Evolutionary conservation across 352 stramenopile species (phyloP), one percentile per base, ranked within the genome.

Genomic region (Globisporangium cylindrosporum): DNA sequence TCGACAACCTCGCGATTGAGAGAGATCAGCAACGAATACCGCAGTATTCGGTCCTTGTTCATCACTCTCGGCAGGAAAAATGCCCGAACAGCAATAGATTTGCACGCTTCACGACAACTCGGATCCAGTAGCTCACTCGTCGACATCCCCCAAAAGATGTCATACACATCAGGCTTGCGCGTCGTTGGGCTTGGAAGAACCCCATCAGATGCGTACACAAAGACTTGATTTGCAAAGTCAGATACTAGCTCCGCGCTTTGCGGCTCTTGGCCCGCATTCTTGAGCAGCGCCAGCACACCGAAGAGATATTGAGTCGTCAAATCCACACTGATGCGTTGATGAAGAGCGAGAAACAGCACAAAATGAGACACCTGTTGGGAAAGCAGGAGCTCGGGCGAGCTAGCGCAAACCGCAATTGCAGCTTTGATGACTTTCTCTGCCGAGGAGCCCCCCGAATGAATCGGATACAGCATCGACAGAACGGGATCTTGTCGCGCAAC

Each of bases 1-100:
- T 38, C 27, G 10, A 66, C 61, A n/a, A 59, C 20, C 14, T 32
- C 27, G 51, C 51, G 48, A 29, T 32, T 49, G 27, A 66, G 14
- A n/a, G 46, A 20, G 24, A 66, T 60, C 3, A 29, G 32, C 48
- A 38, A 24, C 22, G 61, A 66, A 34, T 66, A 66, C 15, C 48
- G 48, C 5, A 67, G 29, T 9, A 67, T 36, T 29, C 61, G 61
- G 24, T 53, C 34, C 14, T 59, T 15, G 15, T 18, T 67, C 48
- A 59, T 67, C 48, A 67, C 34, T 20, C 24, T 38, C 9, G 34
- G 8, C 41, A 56, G 61, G n/a, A 60, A 60, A 56, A 67, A 60
- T 22, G 34, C 32, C 34, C 18, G 14, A 22, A 67, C 22, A 36
- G n/a, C 61, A 27, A 59, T 48, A 3, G 15, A 14, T 10, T 22